A percentile compares a stretch with the other conserved stretches of the same genome.
phyloP scores from a whole-genome alignment of 805 yeast species.

The Cyberlindnera euphorbiae region DNA sequence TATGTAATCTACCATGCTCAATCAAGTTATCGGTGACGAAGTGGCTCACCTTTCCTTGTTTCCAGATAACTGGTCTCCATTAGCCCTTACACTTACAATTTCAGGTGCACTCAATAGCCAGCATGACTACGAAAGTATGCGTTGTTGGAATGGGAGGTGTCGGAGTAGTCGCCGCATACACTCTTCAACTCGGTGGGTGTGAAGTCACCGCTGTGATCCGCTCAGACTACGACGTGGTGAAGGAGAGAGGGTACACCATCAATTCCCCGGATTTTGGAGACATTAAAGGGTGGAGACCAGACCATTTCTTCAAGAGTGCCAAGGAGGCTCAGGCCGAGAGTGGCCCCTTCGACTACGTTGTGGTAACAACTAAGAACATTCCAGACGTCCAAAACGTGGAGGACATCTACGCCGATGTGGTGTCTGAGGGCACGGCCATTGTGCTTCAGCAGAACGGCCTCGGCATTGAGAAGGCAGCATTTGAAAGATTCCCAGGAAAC shows the following conservation, averaged over 20 bases:
- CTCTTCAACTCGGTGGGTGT: slow-evolving; percentile 30
- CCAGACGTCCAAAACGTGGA: slow-evolving; percentile 58
- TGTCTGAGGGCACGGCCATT: slow-evolving; percentile 42
- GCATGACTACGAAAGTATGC: slow-evolving; percentile 35
- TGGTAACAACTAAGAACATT: slow-evolving; percentile 58
- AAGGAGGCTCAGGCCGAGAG: slow-evolving; percentile 25
- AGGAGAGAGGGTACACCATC: slow-evolving; percentile 47
- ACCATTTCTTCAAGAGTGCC: slow-evolving; percentile 32
- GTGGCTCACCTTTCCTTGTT: too few relatives aligned
- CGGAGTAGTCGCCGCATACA: slow-evolving; percentile 66
- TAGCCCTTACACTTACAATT: too few relatives aligned
- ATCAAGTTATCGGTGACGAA: too few relatives aligned
- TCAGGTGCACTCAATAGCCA: too few relatives aligned
- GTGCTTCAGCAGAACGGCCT: slow-evolving; percentile 61
- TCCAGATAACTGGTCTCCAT: too few relatives aligned
- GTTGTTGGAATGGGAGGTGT: slow-evolving; percentile 79
- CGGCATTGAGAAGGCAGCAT: slow-evolving; percentile 51
- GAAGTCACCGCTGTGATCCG: slow-evolving; percentile 48
- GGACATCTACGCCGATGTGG: slow-evolving; percentile 46
- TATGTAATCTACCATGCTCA: too few relatives aligned
- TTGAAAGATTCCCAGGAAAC: slow-evolving; percentile 45
- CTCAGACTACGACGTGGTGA: slow-evolving; percentile 50
- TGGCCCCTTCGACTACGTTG: slow-evolving; percentile 47
- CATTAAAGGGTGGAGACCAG: slow-evolving; percentile 46
- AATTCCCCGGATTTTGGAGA: slow-evolving; percentile 56